phyloP scores from a whole-genome alignment of 345 rosid genomes.

The Linum lewisii region DNA sequence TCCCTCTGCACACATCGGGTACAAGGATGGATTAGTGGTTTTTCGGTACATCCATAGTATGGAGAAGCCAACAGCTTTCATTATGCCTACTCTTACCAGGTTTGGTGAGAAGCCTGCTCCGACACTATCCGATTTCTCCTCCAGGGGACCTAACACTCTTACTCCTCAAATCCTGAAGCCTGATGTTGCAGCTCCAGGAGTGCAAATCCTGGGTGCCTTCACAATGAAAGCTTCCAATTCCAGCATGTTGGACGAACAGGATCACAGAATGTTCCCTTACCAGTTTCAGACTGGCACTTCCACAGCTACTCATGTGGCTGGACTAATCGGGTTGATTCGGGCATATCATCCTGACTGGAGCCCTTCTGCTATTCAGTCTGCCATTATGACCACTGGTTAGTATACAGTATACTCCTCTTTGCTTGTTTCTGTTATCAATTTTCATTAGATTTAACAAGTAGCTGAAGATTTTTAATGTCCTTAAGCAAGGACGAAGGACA shows the following conservation, averaged over 20 bases:
- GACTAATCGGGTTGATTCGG: conserved; percentile 6
- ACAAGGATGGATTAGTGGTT: neutral
- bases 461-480: neutral
- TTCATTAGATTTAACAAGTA: too few relatives aligned
- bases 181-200: conserved; percentile 16
- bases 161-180: conserved; percentile 5
- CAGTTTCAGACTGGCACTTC: conserved; percentile 11
- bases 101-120: conserved; percentile 9
- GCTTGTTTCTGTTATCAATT: too few relatives aligned
- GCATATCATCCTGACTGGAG: conserved; percentile 12
- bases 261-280: neutral
- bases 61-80: conserved; percentile 8
- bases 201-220: conserved; percentile 6
- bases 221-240: neutral
- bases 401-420: neutral
- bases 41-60: neutral
- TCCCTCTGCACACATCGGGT: neutral
- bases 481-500: conserved; percentile 3
- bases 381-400: conserved; percentile 16
- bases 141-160: too few relatives aligned
- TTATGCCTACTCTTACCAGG: neutral
- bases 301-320: conserved; percentile 13
- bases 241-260: neutral
- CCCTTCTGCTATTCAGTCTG: conserved; percentile 16
- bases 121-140: neutral